Conservation (phyloP, 2,329 filamentous ascomycete genomes). For the Huntiella abstrusa region DNA sequence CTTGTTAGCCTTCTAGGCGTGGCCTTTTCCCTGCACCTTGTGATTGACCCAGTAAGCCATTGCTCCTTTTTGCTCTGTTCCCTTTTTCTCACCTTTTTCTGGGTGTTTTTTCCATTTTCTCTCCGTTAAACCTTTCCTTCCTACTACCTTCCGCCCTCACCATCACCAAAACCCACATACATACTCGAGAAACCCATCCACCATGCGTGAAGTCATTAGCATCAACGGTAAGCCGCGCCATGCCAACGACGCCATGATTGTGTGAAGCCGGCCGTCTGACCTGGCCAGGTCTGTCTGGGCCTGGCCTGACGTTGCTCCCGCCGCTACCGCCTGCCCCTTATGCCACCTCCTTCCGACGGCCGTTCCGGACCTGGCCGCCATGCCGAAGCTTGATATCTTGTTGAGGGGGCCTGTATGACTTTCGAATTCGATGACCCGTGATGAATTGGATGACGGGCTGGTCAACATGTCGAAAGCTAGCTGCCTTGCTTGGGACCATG, state of each 20-base stretch:
- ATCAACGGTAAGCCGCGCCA: slow-evolving; percentile 64
- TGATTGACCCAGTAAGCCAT: slow-evolving; percentile 15
- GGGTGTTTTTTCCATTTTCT: slow-evolving; percentile 5
- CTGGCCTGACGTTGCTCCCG: neutral
- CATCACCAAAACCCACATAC: slow-evolving; percentile 3
- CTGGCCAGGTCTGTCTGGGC: neutral
- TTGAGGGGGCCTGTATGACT: no score
- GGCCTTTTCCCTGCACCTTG: slow-evolving; percentile 16
- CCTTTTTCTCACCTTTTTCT: slow-evolving; percentile 13
- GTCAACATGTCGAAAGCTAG: no score
- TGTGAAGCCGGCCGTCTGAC: neutral
- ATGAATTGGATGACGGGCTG: no score
- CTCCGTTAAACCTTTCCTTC: slow-evolving; percentile 4
- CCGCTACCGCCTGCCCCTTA: no score
- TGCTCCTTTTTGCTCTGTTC: slow-evolving; percentile 15
- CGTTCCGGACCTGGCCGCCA: no score
- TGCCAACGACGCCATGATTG: no score
- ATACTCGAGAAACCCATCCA: slow-evolving; percentile 18
- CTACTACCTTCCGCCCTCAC: slow-evolving; percentile 3
- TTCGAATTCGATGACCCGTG: no score
- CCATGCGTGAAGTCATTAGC: slow-evolving; percentile 98
- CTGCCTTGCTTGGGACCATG: no score
- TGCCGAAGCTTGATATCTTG: no score
- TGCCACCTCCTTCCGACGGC: no score
- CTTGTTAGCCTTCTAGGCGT: slow-evolving; percentile 2